phyloP scores from a whole-genome alignment of 331 rosid genomes.

The Stylosanthes scabra region DNA sequence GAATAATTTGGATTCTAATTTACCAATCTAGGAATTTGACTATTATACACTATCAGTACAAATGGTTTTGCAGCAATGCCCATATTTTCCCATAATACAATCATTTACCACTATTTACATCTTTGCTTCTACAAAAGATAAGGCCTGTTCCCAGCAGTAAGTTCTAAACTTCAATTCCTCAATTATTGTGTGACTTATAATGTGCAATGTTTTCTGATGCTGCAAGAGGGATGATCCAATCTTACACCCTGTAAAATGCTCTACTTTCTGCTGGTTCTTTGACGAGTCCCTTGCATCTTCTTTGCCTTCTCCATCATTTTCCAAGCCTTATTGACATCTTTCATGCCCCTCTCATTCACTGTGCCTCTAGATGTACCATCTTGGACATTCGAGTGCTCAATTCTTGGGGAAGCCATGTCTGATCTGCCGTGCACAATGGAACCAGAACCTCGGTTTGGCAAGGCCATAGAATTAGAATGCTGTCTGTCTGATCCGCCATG shows the following conservation, averaged over 20 bases:
- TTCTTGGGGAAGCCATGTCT: conserved; percentile 43
- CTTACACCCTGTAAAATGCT: conserved; percentile 35
- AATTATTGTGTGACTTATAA: conserved; percentile 16
- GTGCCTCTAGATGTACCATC: conserved; percentile 28
- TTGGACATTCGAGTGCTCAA: conserved; percentile 41
- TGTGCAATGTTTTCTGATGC: conserved; percentile 36
- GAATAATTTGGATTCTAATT: too few relatives aligned
- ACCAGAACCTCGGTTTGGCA: too few relatives aligned
- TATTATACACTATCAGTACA: neutral
- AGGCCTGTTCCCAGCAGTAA: neutral
- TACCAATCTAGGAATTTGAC: neutral
- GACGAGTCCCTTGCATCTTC: conserved; percentile 30
- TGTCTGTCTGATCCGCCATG: too few relatives aligned
- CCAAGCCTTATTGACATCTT: conserved; percentile 76
- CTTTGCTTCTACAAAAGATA: neutral
- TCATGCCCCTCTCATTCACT: conserved; percentile 21
- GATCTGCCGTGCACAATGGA: neutral
- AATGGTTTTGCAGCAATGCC: neutral
- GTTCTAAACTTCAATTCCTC: conserved; percentile 37
- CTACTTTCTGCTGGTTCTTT: conserved; percentile 34
- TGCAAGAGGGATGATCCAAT: conserved; percentile 40
- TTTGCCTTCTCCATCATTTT: conserved; percentile 75
- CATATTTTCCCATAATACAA: neutral
- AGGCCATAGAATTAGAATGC: too few relatives aligned
- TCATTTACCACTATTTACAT: neutral